Percentiles rank a stretch among this genome's conserved stretches.
phyloP scores from a whole-genome alignment of 805 yeast genomes.

The Saccharomycopsis sp. region DNA sequence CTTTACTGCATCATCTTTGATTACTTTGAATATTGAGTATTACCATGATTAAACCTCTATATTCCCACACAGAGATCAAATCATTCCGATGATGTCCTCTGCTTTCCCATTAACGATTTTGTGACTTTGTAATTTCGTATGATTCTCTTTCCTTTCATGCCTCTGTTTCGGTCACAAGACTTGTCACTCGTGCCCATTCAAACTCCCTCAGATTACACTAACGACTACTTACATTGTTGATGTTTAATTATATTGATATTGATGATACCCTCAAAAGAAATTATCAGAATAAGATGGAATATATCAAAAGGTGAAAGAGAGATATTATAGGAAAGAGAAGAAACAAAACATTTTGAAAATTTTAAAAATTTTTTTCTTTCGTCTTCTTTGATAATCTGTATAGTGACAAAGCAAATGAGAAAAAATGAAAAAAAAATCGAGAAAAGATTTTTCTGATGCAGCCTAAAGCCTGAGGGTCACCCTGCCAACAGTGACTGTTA shows the following conservation, averaged over 20 bases:
- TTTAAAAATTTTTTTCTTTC: background rate
- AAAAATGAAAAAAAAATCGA: no score
- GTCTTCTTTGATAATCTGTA: background rate
- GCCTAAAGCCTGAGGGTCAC: background rate
- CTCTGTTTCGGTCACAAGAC: no score
- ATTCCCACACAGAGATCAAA: no score
- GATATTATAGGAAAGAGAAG: background rate
- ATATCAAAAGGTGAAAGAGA: background rate
- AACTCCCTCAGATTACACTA: background rate
- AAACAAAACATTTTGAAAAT: background rate
- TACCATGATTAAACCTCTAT: no score
- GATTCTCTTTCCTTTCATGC: no score
- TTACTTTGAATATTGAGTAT: no score
- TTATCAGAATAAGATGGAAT: background rate
- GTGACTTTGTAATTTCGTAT: no score
- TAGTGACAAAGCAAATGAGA: background rate
- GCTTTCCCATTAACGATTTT: no score
- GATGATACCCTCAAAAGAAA: background rate
- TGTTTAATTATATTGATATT: background rate
- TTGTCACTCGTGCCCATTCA: background rate
- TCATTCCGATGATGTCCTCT: no score
- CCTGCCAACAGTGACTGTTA: background rate
- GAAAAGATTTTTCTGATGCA: background rate
- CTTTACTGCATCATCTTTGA: background rate
- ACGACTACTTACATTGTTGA: background rate